Conservation (phyloP, 441 rosid genomes). For the Eutrema salsugineum region DNA sequence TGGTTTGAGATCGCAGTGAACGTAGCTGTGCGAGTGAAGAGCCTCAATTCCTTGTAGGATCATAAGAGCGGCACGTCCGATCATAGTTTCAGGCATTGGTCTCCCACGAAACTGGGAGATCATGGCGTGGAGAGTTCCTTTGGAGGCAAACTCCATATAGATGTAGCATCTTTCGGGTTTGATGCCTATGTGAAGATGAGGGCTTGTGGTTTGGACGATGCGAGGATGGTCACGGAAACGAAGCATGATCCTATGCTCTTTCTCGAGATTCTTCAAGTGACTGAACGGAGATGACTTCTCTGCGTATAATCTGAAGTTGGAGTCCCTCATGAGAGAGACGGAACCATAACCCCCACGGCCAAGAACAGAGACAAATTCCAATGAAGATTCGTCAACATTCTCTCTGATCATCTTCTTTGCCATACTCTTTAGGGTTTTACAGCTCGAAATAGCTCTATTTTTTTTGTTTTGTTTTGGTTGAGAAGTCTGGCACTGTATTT, state of each 20-base stretch:
- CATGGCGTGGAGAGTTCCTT: neutral
- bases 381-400: neutral
- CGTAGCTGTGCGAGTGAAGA: slow-evolving; percentile 1
- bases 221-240: neutral
- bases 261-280: neutral
- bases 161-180: neutral
- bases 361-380: neutral
- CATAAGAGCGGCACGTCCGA: neutral
- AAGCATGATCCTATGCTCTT: slow-evolving; percentile 6
- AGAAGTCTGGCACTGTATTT: too few relatives aligned
- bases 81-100: slow-evolving; percentile 5
- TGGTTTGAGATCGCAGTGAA: slow-evolving; percentile 25
- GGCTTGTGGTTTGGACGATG: neutral
- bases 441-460: too few relatives aligned
- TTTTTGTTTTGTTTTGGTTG: too few relatives aligned
- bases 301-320: neutral
- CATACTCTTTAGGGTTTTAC: too few relatives aligned
- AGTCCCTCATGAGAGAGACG: neutral
- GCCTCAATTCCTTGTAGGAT: slow-evolving; percentile 5
- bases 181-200: neutral
- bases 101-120: neutral
- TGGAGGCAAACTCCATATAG: slow-evolving; percentile 5
- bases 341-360: neutral
- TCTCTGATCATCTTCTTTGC: too few relatives aligned
- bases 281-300: neutral